These are phyloP conservation scores for Nicotiana knightiana DNA, from an alignment of 257 asterid species.

Conservation along the genomic window DNA sequence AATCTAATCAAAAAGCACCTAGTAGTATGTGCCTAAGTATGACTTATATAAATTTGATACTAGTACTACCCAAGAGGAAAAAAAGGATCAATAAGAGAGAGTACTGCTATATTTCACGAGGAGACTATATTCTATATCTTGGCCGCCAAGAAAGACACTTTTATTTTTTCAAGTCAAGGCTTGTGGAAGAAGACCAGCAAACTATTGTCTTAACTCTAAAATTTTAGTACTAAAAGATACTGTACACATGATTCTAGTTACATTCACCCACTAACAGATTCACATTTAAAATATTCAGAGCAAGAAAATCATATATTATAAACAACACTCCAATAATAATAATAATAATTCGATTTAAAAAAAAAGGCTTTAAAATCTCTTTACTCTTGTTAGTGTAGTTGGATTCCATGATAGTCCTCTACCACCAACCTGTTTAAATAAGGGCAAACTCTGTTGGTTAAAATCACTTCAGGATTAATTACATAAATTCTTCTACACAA, in stretches of 20 bases:
- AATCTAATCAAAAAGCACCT: background rate
- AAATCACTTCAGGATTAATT: background rate
- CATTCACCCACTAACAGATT: background rate
- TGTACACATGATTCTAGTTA: background rate
- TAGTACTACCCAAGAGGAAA: background rate
- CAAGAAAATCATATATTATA: background rate
- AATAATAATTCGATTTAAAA: background rate
- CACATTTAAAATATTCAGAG: background rate
- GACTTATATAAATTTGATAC: background rate
- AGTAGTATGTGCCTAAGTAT: background rate
- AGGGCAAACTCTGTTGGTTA: background rate
- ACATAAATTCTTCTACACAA: background rate
- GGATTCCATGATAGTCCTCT: background rate
- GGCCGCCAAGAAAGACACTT: constrained; percentile 28
- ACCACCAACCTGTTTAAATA: background rate
- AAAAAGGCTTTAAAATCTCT: background rate
- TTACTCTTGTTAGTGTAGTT: background rate
- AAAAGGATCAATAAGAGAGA: background rate
- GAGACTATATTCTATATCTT: constrained; percentile 24
- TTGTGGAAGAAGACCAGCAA: constrained; percentile 9
- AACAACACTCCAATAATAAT: background rate
- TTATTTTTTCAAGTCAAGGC: constrained; percentile 15
- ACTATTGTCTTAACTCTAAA: background rate
- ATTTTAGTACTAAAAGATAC: background rate
- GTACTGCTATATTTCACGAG: constrained; percentile 20